Evolutionary conservation across 2,329 filamentous ascomycete genomes (phyloP).

Genomic region (Drechslerella dactyloides): DNA sequence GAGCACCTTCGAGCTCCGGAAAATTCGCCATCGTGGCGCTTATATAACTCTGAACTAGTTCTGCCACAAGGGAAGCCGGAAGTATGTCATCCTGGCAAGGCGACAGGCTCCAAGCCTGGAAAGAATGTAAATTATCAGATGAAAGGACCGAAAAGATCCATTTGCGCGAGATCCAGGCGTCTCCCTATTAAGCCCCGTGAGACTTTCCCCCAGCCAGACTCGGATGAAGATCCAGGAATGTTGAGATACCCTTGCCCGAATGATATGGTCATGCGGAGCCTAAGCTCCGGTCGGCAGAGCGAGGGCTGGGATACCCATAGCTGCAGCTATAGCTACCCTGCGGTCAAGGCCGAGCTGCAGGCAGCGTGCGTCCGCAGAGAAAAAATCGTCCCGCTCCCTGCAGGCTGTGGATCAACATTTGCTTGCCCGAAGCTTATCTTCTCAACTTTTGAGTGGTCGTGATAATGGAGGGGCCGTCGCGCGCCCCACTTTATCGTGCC

Average conservation of each 20-base stretch:
- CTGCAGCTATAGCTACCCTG: constrained; percentile 25
- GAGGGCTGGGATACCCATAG: constrained; percentile 33
- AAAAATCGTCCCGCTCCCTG: constrained; percentile 49
- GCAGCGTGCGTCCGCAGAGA: constrained; percentile 39
- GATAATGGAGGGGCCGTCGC: constrained; percentile 42
- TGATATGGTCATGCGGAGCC: constrained; percentile 51
- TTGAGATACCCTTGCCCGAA: constrained; percentile 31
- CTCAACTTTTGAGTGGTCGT: constrained; percentile 31
- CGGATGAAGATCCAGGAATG: constrained; percentile 29
- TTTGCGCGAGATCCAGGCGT: neutral
- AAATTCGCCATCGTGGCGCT: constrained; percentile 41
- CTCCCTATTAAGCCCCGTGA: constrained; percentile 34
- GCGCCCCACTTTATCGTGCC: constrained; percentile 44
- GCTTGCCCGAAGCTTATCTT: constrained; percentile 39
- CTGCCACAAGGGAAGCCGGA: neutral
- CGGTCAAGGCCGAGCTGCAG: constrained; percentile 34
- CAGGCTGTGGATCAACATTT: constrained; percentile 30
- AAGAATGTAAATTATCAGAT: constrained; percentile 37
- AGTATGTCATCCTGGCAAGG: constrained; percentile 31
- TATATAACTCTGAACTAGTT: constrained; percentile 36
- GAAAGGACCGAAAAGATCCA: constrained; percentile 17
- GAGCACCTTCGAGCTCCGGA: constrained; percentile 34
- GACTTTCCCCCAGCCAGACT: constrained; percentile 25
- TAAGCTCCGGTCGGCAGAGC: constrained; percentile 29
- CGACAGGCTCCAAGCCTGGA: constrained; percentile 19